Conservation (phyloP, 176 grass and related monocot genomes). For the Oryza australiensis region DNA sequence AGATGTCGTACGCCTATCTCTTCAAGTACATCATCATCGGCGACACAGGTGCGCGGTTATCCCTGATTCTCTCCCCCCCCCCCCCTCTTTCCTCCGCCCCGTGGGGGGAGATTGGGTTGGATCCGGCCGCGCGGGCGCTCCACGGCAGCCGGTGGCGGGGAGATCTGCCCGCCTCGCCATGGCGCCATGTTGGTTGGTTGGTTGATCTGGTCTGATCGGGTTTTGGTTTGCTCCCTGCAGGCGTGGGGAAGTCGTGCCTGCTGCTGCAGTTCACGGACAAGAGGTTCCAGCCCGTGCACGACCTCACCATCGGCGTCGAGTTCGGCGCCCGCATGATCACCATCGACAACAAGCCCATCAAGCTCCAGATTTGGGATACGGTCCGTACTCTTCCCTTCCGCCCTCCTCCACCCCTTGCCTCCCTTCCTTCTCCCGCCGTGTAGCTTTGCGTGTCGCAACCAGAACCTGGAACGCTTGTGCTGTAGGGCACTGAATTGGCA, state of each 20-base stretch:
- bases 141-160: too few relatives aligned
- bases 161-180: background rate
- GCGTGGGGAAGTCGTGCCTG: conserved; percentile 80
- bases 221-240: conserved; percentile 14
- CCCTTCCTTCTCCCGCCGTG: background rate
- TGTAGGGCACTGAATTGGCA: background rate
- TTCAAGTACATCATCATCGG: conserved; percentile 99
- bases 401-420: background rate
- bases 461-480: background rate
- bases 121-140: background rate
- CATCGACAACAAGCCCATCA: conserved; percentile 75
- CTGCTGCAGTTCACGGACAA: conserved; percentile 80
- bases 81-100: too few relatives aligned
- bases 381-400: background rate
- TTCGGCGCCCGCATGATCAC: conserved; percentile 79
- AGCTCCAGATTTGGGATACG: conserved; percentile 86
- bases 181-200: too few relatives aligned
- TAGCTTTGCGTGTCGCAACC: background rate
- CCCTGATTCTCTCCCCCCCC: background rate
- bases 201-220: background rate
- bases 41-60: conserved; percentile 61
- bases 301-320: conserved; percentile 80
- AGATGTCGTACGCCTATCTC: conserved; percentile 97
- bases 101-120: background rate
- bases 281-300: conserved; percentile 76